Evolutionary conservation across 768 basidiomycete species (phyloP).

Genomic region (Amyloporia xantha): DNA sequence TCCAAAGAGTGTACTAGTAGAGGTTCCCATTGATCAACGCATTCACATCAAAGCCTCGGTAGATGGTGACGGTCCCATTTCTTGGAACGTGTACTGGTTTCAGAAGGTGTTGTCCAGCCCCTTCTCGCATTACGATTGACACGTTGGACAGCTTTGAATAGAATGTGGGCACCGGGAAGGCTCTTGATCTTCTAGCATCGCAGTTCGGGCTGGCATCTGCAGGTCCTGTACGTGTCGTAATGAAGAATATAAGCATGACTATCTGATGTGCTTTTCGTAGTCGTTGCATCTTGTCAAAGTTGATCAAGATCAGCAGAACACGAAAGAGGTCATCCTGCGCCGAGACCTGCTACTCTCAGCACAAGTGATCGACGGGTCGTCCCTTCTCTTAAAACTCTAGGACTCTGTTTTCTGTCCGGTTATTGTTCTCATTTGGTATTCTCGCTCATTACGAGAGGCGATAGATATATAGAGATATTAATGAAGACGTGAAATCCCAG

Average conservation of each 20-base stretch:
- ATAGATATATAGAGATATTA: slow-evolving; percentile 9
- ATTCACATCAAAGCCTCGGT: slow-evolving; percentile 46
- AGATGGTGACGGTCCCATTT: not conserved
- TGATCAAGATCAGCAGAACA: slow-evolving; percentile 21
- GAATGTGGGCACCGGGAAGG: slow-evolving; percentile 53
- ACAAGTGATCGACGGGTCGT: slow-evolving; percentile 50
- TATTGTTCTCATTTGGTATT: too few species aligned
- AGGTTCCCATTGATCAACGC: slow-evolving; percentile 47
- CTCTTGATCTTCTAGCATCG: slow-evolving; percentile 45
- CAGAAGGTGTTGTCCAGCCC: not conserved
- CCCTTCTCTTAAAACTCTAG: slow-evolving; percentile 10
- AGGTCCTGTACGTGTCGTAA: not conserved
- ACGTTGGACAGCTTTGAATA: slow-evolving; percentile 18
- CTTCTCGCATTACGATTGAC: not conserved
- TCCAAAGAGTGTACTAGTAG: slow-evolving; percentile 44
- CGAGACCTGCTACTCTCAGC: slow-evolving; percentile 43
- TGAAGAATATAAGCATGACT: not conserved
- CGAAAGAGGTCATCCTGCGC: slow-evolving; percentile 26
- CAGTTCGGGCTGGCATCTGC: not conserved
- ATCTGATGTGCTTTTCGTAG: slow-evolving; percentile 24
- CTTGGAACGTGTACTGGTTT: not conserved
- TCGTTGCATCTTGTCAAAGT: slow-evolving; percentile 32
- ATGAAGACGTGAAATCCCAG: slow-evolving; percentile 15
- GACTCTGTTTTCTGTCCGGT: too few species aligned
- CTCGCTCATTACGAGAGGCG: slow-evolving; percentile 4